phyloP scores from a whole-genome alignment of 2,329 filamentous ascomycete species.

The Pyrenophora teres region DNA sequence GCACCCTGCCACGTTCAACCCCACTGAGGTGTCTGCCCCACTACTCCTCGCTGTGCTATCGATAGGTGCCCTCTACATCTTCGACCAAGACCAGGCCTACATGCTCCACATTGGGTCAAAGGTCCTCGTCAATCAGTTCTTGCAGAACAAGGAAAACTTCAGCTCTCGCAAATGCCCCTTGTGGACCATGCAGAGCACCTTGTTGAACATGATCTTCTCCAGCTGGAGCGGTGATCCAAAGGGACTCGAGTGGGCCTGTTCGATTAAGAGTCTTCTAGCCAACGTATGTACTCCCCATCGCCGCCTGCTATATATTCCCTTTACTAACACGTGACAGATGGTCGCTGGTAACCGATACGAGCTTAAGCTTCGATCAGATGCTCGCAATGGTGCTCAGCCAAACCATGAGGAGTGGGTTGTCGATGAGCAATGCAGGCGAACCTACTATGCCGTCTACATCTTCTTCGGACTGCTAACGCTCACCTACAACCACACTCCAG shows the following conservation, averaged over 20 bases:
- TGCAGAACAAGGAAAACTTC: constrained; percentile 98
- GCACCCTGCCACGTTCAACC: constrained; percentile 87
- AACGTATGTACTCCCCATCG: constrained; percentile 56
- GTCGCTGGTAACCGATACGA: constrained; percentile 97
- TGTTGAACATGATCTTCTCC: constrained; percentile 98
- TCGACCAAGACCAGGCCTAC: constrained; percentile 96
- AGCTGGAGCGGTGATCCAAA: constrained; percentile 99
- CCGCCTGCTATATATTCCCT: neutral
- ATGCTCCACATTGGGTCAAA: constrained; percentile 98
- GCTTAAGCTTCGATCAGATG: constrained; percentile 88
- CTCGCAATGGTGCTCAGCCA: constrained; percentile 74
- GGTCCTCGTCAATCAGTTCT: constrained; percentile 92
- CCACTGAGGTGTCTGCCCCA: constrained; percentile 77
- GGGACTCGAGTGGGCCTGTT: constrained; percentile 97
- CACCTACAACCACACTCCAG: constrained; percentile 97
- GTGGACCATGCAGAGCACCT: constrained; percentile 97
- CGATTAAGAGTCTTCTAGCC: constrained; percentile 95
- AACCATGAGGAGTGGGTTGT: constrained; percentile 92
- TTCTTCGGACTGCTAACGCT: constrained; percentile 95
- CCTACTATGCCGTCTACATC: constrained; percentile 98
- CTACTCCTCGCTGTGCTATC: constrained; percentile 88
- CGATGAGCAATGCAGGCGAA: constrained; percentile 93
- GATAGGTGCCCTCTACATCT: constrained; percentile 94
- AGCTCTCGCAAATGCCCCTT: constrained; percentile 96
- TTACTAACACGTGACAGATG: constrained; percentile 59